phyloP scores from a whole-genome alignment of 768 basidiomycete genomes.

The Mycena epipterygia region DNA sequence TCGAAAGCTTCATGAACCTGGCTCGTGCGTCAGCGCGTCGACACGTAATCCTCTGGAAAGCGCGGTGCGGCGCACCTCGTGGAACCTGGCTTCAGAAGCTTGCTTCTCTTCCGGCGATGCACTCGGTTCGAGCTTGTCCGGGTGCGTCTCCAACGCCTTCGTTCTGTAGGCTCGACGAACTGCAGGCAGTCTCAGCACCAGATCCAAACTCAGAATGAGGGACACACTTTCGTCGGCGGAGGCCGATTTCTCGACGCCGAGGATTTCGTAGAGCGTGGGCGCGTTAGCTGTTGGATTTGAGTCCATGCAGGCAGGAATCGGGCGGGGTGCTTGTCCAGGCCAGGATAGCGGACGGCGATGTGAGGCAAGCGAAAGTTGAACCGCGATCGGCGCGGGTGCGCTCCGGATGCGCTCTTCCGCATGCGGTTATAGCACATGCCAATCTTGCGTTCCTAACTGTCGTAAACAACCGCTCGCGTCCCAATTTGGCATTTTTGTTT shows the following conservation, averaged over 20 bases:
- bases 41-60: conserved; percentile 25
- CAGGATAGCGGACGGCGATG: conserved; percentile 16
- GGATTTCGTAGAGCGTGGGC: conserved; percentile 36
- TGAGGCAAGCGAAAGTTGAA: conserved; percentile 15
- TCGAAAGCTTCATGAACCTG: conserved; percentile 78
- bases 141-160: conserved; percentile 79
- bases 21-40: conserved; percentile 25
- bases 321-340: conserved; percentile 3
- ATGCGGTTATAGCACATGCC: conserved; percentile 23
- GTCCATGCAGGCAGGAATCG: conserved; percentile 13
- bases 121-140: conserved; percentile 74
- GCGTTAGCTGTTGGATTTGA: conserved; percentile 6
- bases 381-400: conserved; percentile 17
- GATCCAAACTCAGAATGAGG: background rate
- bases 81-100: conserved; percentile 70
- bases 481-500: background rate
- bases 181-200: conserved; percentile 39
- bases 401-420: background rate
- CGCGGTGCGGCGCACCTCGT: conserved; percentile 58
- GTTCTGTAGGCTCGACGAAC: conserved; percentile 79
- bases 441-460: background rate
- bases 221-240: conserved; percentile 42
- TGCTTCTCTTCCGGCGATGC: conserved; percentile 66
- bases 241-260: conserved; percentile 37
- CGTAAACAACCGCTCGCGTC: background rate